These are phyloP conservation scores for Diaporthe humulicola DNA, from an alignment of 2,329 filamentous ascomycete genomes.

Conservation along the genomic window DNA sequence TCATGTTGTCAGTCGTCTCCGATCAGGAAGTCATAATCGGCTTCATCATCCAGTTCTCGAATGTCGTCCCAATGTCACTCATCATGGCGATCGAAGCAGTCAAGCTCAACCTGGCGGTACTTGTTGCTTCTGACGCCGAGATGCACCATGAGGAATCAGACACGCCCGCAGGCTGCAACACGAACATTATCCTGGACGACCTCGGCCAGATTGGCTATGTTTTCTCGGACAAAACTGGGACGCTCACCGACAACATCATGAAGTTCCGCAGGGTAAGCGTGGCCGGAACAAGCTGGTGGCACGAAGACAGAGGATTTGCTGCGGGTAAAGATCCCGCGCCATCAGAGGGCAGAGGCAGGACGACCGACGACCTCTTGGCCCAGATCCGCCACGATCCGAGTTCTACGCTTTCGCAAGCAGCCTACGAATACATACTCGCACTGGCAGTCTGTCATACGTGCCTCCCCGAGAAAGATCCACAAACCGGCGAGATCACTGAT, in stretches of 20 bases:
- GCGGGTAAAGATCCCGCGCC: slow-evolving; percentile 55
- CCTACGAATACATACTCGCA: slow-evolving; percentile 85
- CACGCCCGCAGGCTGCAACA: slow-evolving; percentile 89
- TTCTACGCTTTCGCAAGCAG: slow-evolving; percentile 76
- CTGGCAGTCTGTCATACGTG: slow-evolving; percentile 93
- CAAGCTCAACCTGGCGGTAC: slow-evolving; percentile 82
- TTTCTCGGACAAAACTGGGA: slow-evolving; percentile 96
- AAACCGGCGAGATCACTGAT: slow-evolving; percentile 67
- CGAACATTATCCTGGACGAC: slow-evolving; percentile 95
- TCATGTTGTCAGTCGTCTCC: slow-evolving; percentile 76
- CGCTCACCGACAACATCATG: slow-evolving; percentile 95
- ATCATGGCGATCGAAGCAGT: slow-evolving; percentile 93
- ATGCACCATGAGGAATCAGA: slow-evolving; percentile 92
- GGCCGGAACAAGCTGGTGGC: slow-evolving; percentile 89
- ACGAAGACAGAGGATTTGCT: slow-evolving; percentile 81
- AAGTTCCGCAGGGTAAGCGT: slow-evolving; percentile 93
- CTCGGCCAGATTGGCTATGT: slow-evolving; percentile 90
- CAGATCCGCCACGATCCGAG: slow-evolving; percentile 82
- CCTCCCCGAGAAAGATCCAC: slow-evolving; percentile 76
- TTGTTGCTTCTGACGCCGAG: slow-evolving; percentile 83
- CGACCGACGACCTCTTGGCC: slow-evolving; percentile 80
- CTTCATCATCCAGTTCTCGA: slow-evolving; percentile 97
- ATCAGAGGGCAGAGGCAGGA: slow-evolving; percentile 63
- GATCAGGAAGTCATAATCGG: slow-evolving; percentile 88
- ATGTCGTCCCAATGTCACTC: slow-evolving; percentile 91